A percentile compares a stretch with the other conserved stretches of the same genome.
These are phyloP conservation scores for Trifolium repens DNA, from an alignment of 306 rosid species.

Conservation along the genomic window DNA sequence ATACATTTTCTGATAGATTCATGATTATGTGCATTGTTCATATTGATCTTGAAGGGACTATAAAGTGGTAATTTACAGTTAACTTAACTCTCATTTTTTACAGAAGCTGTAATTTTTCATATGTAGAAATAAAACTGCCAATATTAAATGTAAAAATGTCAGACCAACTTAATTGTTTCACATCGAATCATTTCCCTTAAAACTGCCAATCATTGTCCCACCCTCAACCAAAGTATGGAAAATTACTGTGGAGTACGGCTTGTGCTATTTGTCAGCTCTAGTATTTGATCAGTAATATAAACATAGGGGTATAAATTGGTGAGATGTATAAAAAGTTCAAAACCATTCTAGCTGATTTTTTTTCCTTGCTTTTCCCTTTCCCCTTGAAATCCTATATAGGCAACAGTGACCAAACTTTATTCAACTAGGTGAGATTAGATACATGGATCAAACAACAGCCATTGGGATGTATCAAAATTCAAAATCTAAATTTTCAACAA, in stretches of 20 bases:
- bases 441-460: neutral
- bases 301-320: conserved; percentile 10
- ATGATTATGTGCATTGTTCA: neutral
- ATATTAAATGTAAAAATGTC: neutral
- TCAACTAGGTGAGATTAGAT: conserved; percentile 4
- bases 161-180: conserved; percentile 3
- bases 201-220: conserved; percentile 8
- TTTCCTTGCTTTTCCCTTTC: neutral
- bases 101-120: conserved; percentile 17
- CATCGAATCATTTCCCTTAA: conserved; percentile 15
- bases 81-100: too few species aligned
- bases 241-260: neutral
- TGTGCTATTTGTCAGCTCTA: neutral
- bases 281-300: conserved; percentile 26
- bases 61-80: too few species aligned
- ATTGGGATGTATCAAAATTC: neutral
- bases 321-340: conserved; percentile 10
- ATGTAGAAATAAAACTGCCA: conserved; percentile 28
- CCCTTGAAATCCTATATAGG: conserved; percentile 11
- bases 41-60: neutral
- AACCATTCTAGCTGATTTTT: conserved; percentile 7
- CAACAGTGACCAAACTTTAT: conserved; percentile 3
- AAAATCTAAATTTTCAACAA: conserved; percentile 20
- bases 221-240: conserved; percentile 21
- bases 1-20: neutral